phyloP scores from a whole-genome alignment of 2,329 filamentous ascomycete genomes.

The Paecilomyces formosus region DNA sequence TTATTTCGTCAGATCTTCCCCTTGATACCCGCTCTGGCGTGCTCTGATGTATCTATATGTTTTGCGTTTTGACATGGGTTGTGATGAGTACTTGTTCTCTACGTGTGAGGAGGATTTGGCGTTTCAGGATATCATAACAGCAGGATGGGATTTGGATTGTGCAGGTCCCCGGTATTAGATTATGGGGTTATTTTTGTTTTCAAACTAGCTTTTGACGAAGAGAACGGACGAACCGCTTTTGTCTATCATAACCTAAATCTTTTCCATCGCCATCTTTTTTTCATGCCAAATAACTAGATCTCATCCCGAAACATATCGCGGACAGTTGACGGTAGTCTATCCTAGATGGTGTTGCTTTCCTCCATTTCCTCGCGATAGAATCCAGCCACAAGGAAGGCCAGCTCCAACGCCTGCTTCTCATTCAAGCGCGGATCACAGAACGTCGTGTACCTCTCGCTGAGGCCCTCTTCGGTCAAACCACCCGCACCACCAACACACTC shows the following conservation, averaged over 20 bases:
- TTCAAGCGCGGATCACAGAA: constrained; percentile 95
- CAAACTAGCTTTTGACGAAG: neutral
- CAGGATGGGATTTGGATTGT: neutral
- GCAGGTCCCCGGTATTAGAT: neutral
- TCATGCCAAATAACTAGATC: neutral
- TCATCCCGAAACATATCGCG: neutral
- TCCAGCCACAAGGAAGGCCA: constrained; percentile 88
- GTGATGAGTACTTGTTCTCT: neutral
- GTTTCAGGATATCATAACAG: neutral
- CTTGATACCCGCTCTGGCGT: neutral
- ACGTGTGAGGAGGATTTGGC: neutral
- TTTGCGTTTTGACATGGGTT: neutral
- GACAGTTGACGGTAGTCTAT: neutral
- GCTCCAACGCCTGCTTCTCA: constrained; percentile 93
- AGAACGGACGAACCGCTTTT: neutral
- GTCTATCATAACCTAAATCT: neutral
- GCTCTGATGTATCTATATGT: neutral
- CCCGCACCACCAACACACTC: constrained; percentile 91
- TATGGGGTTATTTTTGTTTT: neutral
- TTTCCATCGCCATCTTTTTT: neutral
- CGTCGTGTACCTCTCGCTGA: constrained; percentile 86
- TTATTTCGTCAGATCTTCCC: neutral
- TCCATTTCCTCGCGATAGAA: constrained; percentile 54
- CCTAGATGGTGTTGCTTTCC: constrained; percentile 2
- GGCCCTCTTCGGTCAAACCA: constrained; percentile 76